Evolutionary conservation across 331 rosid genomes (phyloP), one percentile per base, ranked within the genome.

Genomic region (Cydonia oblonga): DNA sequence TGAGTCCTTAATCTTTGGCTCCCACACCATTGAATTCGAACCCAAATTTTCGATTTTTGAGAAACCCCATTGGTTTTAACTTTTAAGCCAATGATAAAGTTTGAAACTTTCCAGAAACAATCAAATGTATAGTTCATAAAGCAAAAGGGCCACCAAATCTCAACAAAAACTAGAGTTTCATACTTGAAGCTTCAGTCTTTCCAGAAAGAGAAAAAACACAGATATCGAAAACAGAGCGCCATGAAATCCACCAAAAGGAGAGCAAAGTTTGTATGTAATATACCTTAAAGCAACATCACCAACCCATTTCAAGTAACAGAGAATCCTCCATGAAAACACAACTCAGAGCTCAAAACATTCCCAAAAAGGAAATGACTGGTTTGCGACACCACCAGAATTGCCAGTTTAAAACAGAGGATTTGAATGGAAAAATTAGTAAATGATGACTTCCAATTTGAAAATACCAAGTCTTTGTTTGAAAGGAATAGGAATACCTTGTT

Each of bases 401-500:
- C 9, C 25, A 78, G 58, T 46, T 14, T 1, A 69, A 72, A 56
- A 32, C 69, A 49, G 19, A 35, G 71, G 22, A 65, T 26, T 33
- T 77, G n/a, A 57, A 56, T 29, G 30, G 38, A 18, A 35, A 26
- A 2, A 53, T 32, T 9, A 24, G 52, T 42, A 67, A 35, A 54
- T 66, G 33, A 28, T 10, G 14, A 65, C 30, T 22, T 30, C 44
- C 19, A 62, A 72, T 70, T 76, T 18, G 14, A 29, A 62, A 75
- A 40, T 23, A 70, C 70, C 9, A 80, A 72, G 33, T 51, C n/a
- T 71, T 63, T 64, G 78, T 54, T 60, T 64, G 66, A 51, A 51
- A 51, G 19, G 20, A 49, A 61, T 26, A 38, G 40, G 75, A 66
- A 76, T 83, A 88, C 92, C 90, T 79, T 69, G 73, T 19, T 42